Percentiles rank a stretch among this genome's conserved stretches.
Conservation (phyloP, 768 basidiomycete species). For the Termitomyces sp. region DNA sequence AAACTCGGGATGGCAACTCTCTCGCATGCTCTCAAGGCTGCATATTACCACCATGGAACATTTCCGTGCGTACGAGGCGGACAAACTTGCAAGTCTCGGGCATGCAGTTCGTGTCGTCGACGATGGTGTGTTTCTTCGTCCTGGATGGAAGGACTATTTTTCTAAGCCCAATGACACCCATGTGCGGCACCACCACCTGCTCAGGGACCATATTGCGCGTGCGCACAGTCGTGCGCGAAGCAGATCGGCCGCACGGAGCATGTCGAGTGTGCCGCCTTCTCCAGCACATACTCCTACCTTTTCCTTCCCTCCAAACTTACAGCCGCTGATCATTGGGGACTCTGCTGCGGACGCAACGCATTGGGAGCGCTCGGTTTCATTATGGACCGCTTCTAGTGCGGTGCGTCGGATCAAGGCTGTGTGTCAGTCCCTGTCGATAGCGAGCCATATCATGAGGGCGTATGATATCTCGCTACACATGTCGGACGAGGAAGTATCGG, state of each 20-base stretch:
- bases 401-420: constrained; percentile 69
- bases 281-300: constrained; percentile 17
- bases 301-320: constrained; percentile 30
- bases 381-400: constrained; percentile 59
- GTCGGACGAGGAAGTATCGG: constrained; percentile 59
- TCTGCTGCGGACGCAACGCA: constrained; percentile 57
- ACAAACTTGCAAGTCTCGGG: constrained; percentile 49
- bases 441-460: constrained; percentile 55
- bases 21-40: constrained; percentile 54
- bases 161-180: constrained; percentile 27
- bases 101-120: constrained; percentile 55
- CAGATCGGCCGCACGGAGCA: constrained; percentile 14
- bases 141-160: constrained; percentile 49
- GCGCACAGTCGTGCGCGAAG: constrained; percentile 19
- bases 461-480: constrained; percentile 67
- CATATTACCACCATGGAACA: constrained; percentile 52
- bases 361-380: constrained; percentile 54
- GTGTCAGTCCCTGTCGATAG: constrained; percentile 62
- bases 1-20: constrained; percentile 63
- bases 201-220: constrained; percentile 21
- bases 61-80: constrained; percentile 52
- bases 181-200: constrained; percentile 18
- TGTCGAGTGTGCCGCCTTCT: constrained; percentile 15
- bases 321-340: constrained; percentile 76
- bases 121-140: constrained; percentile 64